Percentiles rank a stretch among this genome's conserved stretches.
phyloP scores from a whole-genome alignment of 495 filamentous ascomycete genomes.

The Penicillium robsamsonii region DNA sequence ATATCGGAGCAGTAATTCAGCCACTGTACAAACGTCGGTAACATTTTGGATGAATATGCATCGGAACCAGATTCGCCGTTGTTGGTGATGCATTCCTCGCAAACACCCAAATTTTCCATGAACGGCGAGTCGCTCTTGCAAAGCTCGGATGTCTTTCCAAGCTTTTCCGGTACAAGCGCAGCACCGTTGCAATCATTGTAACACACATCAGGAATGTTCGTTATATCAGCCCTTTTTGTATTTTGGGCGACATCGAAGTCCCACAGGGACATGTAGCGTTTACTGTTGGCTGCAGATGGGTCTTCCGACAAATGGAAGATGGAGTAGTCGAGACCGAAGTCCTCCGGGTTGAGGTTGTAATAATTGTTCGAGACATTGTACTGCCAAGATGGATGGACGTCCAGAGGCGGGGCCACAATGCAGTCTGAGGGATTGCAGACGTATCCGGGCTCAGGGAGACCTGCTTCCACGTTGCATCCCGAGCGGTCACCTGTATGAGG shows the following conservation, averaged over 20 bases:
- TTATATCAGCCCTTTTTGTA: conserved; percentile 8
- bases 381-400: conserved; percentile 36
- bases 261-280: conserved; percentile 1
- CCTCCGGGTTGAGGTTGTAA: conserved; percentile 61
- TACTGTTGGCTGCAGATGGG: background rate
- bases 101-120: conserved; percentile 28
- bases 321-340: conserved; percentile 60
- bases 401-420: conserved; percentile 39
- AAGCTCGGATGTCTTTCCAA: conserved; percentile 46
- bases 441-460: conserved; percentile 52
- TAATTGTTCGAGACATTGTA: conserved; percentile 54
- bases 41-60: conserved; percentile 8
- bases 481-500: conserved; percentile 25
- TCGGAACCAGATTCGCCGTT: conserved; percentile 8
- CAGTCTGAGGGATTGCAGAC: conserved; percentile 56
- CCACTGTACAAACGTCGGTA: conserved; percentile 22
- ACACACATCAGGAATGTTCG: conserved; percentile 44
- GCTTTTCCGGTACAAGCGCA: conserved; percentile 41
- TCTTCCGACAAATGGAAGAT: conserved; percentile 48
- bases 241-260: conserved; percentile 1
- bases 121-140: conserved; percentile 48
- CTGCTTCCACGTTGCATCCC: conserved; percentile 53
- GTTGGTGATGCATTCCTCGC: conserved; percentile 29
- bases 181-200: conserved; percentile 54
- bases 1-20: conserved; percentile 22